phyloP scores from a whole-genome alignment of 2,329 filamentous ascomycete species.

The Microdochium trichocladiopsis region DNA sequence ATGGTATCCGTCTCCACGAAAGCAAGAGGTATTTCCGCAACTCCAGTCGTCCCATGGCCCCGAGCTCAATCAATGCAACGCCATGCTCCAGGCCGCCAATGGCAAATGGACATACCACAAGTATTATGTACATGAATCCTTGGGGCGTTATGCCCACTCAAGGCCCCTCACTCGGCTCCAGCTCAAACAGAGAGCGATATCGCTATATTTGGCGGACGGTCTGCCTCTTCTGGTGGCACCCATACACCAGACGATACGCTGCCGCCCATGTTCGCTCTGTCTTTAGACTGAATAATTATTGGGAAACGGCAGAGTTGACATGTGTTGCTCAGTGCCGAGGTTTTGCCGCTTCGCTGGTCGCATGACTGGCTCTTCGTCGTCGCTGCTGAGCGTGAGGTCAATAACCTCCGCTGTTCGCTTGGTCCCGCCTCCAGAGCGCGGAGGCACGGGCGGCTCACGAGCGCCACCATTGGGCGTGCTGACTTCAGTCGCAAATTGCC shows the following conservation, averaged over 20 bases:
- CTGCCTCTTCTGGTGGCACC: no score
- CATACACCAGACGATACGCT: no score
- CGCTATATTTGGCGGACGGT: no score
- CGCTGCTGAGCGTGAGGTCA: slow-evolving; percentile 51
- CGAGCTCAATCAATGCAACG: not conserved
- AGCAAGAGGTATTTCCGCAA: slow-evolving; percentile 13
- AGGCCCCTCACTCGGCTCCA: no score
- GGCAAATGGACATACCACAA: not conserved
- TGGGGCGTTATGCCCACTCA: not conserved
- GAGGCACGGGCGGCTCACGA: slow-evolving; percentile 25
- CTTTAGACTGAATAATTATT: not conserved
- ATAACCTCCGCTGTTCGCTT: slow-evolving; percentile 42
- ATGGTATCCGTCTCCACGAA: slow-evolving; percentile 4
- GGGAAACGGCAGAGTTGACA: not conserved
- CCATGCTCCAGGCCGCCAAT: not conserved
- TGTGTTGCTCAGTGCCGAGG: not conserved
- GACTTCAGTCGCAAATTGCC: not conserved
- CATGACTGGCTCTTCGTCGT: slow-evolving; percentile 33
- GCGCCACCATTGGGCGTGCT: slow-evolving; percentile 11
- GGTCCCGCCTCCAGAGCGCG: slow-evolving; percentile 20
- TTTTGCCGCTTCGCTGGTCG: slow-evolving; percentile 41
- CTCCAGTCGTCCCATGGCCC: slow-evolving; percentile 3
- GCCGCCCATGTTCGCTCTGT: not conserved
- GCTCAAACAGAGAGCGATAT: no score
- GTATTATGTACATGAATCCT: not conserved